These are phyloP conservation scores for Thuja plicata DNA, from an alignment of 83 land plant genomes.

Conservation along the genomic window DNA sequence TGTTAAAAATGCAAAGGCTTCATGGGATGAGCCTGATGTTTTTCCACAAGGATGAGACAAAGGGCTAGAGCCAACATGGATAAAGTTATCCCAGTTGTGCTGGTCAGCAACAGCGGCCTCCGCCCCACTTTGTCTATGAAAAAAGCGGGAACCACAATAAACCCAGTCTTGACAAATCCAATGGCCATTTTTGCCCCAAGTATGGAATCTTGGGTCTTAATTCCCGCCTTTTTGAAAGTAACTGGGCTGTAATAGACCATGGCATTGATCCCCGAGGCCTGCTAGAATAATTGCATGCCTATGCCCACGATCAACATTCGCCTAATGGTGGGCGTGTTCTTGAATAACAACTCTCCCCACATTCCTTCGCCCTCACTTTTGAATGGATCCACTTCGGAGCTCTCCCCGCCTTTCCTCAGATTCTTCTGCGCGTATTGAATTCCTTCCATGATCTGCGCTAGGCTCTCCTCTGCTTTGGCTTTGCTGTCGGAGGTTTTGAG, in stretches of 20 bases:
- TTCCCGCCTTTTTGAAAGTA: conserved; percentile 30
- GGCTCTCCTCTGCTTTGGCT: conserved; percentile 33
- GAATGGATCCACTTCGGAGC: not conserved
- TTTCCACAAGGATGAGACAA: no score
- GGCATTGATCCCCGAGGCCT: conserved; percentile 36
- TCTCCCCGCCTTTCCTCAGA: not conserved
- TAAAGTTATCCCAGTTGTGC: no score
- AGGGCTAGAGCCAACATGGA: no score
- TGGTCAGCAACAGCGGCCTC: no score
- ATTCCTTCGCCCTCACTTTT: conserved; percentile 20
- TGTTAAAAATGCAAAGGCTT: no score
- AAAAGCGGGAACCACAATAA: conserved; percentile 58
- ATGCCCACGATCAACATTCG: conserved; percentile 22
- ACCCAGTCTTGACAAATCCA: conserved; percentile 49
- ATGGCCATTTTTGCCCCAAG: conserved; percentile 55
- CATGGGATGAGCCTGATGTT: no score
- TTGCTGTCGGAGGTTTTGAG: conserved; percentile 31
- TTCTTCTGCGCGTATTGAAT: no score
- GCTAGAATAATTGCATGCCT: conserved; percentile 39
- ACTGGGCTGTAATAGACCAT: conserved; percentile 33
- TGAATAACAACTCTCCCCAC: conserved; percentile 14
- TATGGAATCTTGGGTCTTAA: conserved; percentile 3
- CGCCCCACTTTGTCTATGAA: conserved; percentile 53
- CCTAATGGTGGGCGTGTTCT: conserved; percentile 20
- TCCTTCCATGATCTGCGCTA: no score